phyloP scores from a whole-genome alignment of 768 basidiomycete species.

The Tylopilus vinaceipallidus region DNA sequence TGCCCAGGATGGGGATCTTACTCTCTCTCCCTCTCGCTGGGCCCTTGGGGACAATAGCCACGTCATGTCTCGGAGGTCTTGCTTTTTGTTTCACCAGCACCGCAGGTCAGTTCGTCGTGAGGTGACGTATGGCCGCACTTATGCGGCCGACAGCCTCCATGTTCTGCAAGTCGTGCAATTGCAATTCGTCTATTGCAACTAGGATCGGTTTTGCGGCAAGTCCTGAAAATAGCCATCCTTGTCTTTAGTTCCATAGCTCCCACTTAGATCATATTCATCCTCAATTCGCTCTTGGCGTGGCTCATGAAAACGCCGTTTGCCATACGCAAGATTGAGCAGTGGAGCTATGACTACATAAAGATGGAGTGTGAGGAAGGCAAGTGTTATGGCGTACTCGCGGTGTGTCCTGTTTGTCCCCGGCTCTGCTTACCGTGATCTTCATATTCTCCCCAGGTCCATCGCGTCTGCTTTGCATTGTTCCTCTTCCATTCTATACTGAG shows the following conservation, averaged over 20 bases:
- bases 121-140: constrained; percentile 5
- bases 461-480: constrained; percentile 92
- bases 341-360: constrained; percentile 96
- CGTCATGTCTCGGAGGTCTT: constrained; percentile 80
- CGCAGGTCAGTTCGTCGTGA: constrained; percentile 53
- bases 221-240: neutral
- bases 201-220: constrained; percentile 91
- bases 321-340: constrained; percentile 83
- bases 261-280: constrained; percentile 85
- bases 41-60: constrained; percentile 64
- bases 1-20: constrained; percentile 64
- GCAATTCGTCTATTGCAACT: constrained; percentile 97
- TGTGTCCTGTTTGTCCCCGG: constrained; percentile 37
- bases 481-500: constrained; percentile 86
- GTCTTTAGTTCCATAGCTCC: neutral
- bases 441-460: constrained; percentile 63
- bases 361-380: constrained; percentile 93
- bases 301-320: constrained; percentile 90
- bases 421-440: constrained; percentile 2
- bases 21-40: constrained; percentile 73
- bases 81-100: constrained; percentile 88
- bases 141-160: constrained; percentile 64
- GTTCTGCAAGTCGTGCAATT: constrained; percentile 98
- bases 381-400: constrained; percentile 95
- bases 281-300: constrained; percentile 97